Evolutionary conservation across 805 yeast genomes (phyloP), one percentile per base, ranked within the genome.

Genomic region (Lipomyces kockii): DNA sequence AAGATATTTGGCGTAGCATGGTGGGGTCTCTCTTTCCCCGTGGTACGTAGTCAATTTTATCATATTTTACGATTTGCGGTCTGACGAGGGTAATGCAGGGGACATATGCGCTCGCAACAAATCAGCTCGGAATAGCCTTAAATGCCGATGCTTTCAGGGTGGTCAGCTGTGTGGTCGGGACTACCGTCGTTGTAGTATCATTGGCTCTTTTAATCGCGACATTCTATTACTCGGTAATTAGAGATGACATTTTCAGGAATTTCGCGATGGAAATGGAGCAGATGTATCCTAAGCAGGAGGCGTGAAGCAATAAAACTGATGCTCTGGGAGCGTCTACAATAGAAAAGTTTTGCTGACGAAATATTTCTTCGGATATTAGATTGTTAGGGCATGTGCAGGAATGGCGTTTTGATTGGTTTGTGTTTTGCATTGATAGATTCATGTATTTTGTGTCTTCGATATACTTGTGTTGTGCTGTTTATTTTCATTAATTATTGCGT

Each of bases 21-120:
- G 86, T 90, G 97, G 97, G 87, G 92, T 20, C 85, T 90, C 81
- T 90, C 97, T 70, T 92, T 92, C 87, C 97, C 97, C 3, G 74
- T 92, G 54, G 69, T 62, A 63, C 25, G 61, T 37, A 12, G 9
- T 17, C 0, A 1, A 17, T 1, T 1, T 49, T 12, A 32, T 51
- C 51, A 3, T 12, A n/a, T 22, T 25, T 57, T 29, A 9, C 53
- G 65, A 35, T 12, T 3, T 17, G 20, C 5, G 17, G 20, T 5
- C 9, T 20, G 25, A n/a, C 20, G 8, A 12, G 27, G 20, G 6
- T 49, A 20, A 17, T 4, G 1, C 12, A 63, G 73, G 97, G 97
- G 1, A 91, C 96, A 0, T 87, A 90, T 88, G 81, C 89, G 0
- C 76, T 89, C 14, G 86, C 91, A 1, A 83, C 86, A 66, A 77